phyloP scores from a whole-genome alignment of 306 rosid species.

The Dryas octopetala region DNA sequence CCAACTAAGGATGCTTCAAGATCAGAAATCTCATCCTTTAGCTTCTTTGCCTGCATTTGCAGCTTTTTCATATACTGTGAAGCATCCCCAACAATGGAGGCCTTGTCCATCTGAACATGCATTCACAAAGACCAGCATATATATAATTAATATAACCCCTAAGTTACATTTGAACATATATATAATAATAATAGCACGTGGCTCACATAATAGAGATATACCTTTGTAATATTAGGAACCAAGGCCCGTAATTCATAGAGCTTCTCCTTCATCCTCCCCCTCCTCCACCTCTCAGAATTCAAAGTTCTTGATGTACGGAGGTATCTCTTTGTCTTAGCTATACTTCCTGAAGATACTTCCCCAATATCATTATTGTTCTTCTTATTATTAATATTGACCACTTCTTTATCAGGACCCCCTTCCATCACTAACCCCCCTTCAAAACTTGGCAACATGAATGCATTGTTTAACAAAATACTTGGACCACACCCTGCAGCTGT shows the following conservation, averaged over 20 bases:
- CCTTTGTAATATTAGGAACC: constrained; percentile 82
- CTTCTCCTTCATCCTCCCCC: constrained; percentile 81
- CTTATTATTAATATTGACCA: too few species aligned
- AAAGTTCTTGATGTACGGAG: constrained; percentile 46
- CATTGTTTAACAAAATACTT: too few species aligned
- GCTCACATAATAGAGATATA: not conserved
- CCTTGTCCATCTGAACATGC: constrained; percentile 70
- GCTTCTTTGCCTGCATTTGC: constrained; percentile 62
- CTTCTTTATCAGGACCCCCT: too few species aligned
- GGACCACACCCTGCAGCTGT: too few species aligned
- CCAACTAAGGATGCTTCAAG: constrained; percentile 59
- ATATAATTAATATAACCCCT: too few species aligned
- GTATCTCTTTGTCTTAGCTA: constrained; percentile 41
- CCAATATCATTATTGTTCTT: not conserved
- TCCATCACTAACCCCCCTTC: too few species aligned
- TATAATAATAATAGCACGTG: not conserved
- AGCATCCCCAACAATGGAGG: constrained; percentile 85
- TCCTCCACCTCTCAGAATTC: constrained; percentile 71
- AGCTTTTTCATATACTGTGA: constrained; percentile 57
- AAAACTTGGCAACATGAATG: too few species aligned
- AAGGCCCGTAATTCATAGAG: constrained; percentile 74
- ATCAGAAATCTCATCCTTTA: constrained; percentile 57
- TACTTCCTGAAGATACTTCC: constrained; percentile 5
- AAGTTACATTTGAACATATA: not conserved
- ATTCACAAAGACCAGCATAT: not conserved